A percentile compares a stretch with the other conserved stretches of the same genome.
phyloP scores from a whole-genome alignment of 306 rosid species.

The Rosa multiflora region DNA sequence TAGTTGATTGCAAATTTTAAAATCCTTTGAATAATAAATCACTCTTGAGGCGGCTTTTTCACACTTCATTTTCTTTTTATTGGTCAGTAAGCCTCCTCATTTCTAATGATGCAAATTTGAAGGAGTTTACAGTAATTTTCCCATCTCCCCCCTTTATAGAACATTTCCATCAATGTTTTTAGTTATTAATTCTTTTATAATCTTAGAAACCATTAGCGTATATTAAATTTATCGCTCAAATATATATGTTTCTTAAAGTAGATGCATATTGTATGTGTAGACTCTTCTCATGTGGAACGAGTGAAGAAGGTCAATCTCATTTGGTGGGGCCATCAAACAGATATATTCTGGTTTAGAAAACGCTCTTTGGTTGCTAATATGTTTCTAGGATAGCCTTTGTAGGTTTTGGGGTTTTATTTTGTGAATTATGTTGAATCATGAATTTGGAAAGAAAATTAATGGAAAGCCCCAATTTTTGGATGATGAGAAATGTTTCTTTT shows the following conservation, averaged over 20 bases:
- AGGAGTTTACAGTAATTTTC: background rate
- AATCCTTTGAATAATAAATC: background rate
- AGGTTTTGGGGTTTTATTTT: too few relatives aligned
- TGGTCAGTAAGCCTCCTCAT: background rate
- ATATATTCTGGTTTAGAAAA: conserved; percentile 41
- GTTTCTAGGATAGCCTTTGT: too few relatives aligned
- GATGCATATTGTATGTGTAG: conserved; percentile 12
- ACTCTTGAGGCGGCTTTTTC: background rate
- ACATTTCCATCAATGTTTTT: background rate
- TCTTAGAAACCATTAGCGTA: background rate
- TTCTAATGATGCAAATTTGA: background rate
- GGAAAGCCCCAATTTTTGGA: too few relatives aligned
- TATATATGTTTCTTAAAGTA: background rate
- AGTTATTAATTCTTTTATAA: background rate
- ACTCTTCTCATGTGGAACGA: conserved; percentile 49
- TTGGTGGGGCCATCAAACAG: conserved; percentile 46
- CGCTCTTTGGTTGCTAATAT: conserved; percentile 21
- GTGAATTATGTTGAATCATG: too few relatives aligned
- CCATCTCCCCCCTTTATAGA: background rate
- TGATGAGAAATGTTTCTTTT: too few relatives aligned
- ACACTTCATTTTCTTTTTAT: background rate
- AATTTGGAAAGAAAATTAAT: too few relatives aligned
- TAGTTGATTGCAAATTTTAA: background rate
- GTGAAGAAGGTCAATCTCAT: conserved; percentile 48
- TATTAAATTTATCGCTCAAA: conserved; percentile 1